Evolutionary conservation across 1,284 basidiomycete species (phyloP), one percentile per base, ranked within the genome.

Genomic region (Phenoliferia sp.): DNA sequence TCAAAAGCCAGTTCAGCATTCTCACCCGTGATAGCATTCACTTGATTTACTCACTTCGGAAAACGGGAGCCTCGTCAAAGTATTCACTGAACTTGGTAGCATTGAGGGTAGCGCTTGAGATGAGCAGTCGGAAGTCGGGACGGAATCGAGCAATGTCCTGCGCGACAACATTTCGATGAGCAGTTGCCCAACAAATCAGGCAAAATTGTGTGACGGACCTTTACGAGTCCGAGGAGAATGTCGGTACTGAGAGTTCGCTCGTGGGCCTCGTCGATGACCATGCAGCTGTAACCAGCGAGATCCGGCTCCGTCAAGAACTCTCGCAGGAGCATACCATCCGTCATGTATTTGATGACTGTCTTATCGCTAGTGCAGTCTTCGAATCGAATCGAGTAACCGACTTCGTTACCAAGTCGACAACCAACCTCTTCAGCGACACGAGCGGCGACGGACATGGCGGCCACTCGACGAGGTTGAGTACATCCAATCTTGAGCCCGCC

Each of bases 301-400:
- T 94, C 92, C 0, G 94, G 93, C 79, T 97, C 94, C 12, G 93
- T 97, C 76, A 98, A 81, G 80, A 96, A 97, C 80, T 97, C 93
- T 77, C 94, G 86, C 58, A 97, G 80, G n/a, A 97, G 83, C 94
- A 97, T 97, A 58, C 94, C 94, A 77, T 97, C 94, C 58, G 94
- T 97, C 94, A 97, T 71, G 39, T 95, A 97, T 81, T 98, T 97
- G 76, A 98, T 83, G 44, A 94, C 88, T 2, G 94, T 97, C 83
- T 94, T 98, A 83, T 95, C 94, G 80, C 92, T 95, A 15, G 96
- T 99, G 80, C 94, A 96, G 79, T 99, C 95, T 80, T 99, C 96
- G 81, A 99, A 99, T 39, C 96, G 92, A 75, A 99, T 99, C 35
- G 92, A 94, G 80, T 99, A 99, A 19, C 96, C 96, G 69, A 98